These are phyloP conservation scores for Acarospora socialis DNA, from an alignment of 2,329 filamentous ascomycete species.

Conservation along the genomic window DNA sequence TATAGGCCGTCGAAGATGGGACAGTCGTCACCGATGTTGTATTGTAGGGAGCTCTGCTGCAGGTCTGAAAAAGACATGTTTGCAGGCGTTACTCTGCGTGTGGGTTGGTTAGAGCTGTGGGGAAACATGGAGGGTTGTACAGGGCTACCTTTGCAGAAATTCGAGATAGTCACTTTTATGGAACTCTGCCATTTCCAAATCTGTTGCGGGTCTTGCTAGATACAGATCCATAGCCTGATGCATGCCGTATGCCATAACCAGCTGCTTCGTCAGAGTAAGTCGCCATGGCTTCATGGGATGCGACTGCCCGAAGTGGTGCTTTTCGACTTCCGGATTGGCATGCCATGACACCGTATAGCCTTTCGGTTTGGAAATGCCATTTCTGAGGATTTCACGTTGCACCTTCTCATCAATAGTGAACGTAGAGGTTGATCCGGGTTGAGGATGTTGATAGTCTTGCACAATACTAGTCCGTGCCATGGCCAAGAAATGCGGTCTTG, in stretches of 20 bases:
- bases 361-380: slow-evolving; percentile 64
- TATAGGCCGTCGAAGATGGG: slow-evolving; percentile 93
- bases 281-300: slow-evolving; percentile 99
- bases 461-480: slow-evolving; percentile 33
- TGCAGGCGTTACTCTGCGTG: slow-evolving; percentile 50
- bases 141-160: slow-evolving; percentile 43
- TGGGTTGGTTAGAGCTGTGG: not conserved
- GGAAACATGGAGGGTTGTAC: not conserved
- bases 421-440: slow-evolving; percentile 24
- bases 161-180: slow-evolving; percentile 84
- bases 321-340: slow-evolving; percentile 86
- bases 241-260: slow-evolving; percentile 90
- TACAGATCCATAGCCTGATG: slow-evolving; percentile 95
- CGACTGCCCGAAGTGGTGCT: slow-evolving; percentile 89
- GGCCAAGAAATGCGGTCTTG: slow-evolving; percentile 4
- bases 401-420: slow-evolving; percentile 38
- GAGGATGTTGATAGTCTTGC: slow-evolving; percentile 34
- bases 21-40: slow-evolving; percentile 87
- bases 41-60: slow-evolving; percentile 45
- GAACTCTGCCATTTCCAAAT: slow-evolving; percentile 75
- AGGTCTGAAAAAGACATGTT: slow-evolving; percentile 52
- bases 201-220: slow-evolving; percentile 66
- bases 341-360: slow-evolving; percentile 92
- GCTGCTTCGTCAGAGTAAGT: slow-evolving; percentile 82
- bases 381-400: slow-evolving; percentile 37